Conservation (phyloP, 208 protist genomes). For the Angomonas deanei region DNA sequence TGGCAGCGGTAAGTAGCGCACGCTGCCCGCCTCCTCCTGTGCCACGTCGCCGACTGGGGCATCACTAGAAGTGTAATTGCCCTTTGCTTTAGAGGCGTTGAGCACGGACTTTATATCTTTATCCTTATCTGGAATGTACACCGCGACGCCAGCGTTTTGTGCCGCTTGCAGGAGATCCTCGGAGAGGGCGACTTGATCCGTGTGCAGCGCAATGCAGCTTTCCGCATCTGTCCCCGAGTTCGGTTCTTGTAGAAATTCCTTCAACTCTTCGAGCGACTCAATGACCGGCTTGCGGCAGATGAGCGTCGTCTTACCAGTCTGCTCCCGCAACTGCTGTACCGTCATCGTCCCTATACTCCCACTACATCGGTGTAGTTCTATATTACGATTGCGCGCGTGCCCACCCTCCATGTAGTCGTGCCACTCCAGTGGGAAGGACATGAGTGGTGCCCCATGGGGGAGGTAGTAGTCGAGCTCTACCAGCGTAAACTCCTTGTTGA, state of each 20-base stretch:
- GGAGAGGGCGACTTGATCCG: conserved; percentile 65
- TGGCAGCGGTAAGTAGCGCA: conserved; percentile 40
- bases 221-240: conserved; percentile 49
- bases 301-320: conserved; percentile 25
- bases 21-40: not conserved
- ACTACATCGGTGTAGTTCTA: conserved; percentile 34
- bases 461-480: conserved; percentile 78
- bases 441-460: conserved; percentile 64
- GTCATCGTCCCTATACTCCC: not conserved
- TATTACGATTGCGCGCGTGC: conserved; percentile 50
- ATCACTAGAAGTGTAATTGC: not conserved
- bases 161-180: conserved; percentile 34
- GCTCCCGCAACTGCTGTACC: conserved; percentile 1
- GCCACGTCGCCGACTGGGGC: not conserved
- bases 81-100: not conserved
- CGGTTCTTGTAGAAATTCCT: conserved; percentile 45
- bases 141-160: conserved; percentile 47
- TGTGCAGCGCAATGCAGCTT: conserved; percentile 81
- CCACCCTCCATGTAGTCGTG: conserved; percentile 49
- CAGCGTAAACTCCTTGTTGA: conserved; percentile 62
- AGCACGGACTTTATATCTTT: conserved; percentile 10
- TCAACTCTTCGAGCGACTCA: conserved; percentile 42
- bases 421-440: conserved; percentile 77
- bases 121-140: conserved; percentile 73
- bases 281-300: conserved; percentile 53